Base-by-base conservation (phyloP, 306 rosid genomes). In the Corylus avellana region DNA sequence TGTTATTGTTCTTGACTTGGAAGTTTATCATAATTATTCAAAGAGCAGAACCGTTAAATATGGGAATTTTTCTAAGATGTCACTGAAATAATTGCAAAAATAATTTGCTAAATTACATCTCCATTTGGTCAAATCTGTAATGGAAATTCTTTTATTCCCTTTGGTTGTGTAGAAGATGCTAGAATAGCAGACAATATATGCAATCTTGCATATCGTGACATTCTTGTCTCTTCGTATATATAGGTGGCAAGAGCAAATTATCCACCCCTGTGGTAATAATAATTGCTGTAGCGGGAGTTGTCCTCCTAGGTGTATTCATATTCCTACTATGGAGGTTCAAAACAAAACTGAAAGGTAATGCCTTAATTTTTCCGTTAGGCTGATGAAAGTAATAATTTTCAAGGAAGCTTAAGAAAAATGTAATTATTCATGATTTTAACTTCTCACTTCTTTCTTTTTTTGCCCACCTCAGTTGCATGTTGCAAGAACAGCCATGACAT, bases 341-440 rank as follows among this genome's bases (percentile, higher is more conserved):
- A 80, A 79, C 70, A 70, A 90, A 87, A 84, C 79, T 77, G 83
- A 77, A 87, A 81, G 92, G 98, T 94, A 78, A 83, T 77, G 69
- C 64, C 78, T 16, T 7, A 42, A 50, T 17, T 57, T 8, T 63
- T 78, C 56, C 18, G 35, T 39, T 51, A 2, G 49, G 56, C 18
- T 51, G 16, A 27, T 47, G 67, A 53, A 64, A 4, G 25, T 29
- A n/a, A 69, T 32, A 20, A 32, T 54, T 77, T 20, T 17, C 62
- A 25, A 68, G 72, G 2, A 32, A 32, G 80, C 61, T 50, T 66
- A 37, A 58, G 72, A 32, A 37, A 53, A 29, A 67, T 75, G n/a
- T 7, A 20, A 49, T 75, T n/a, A 32, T 69, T 75, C 70, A 35
- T 75, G 25, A 75, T 73, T 59, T 54, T 68, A 61, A 74, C 72